These are phyloP conservation scores for Boletus vinaceobasis DNA, from an alignment of 768 basidiomycete genomes.

Conservation along the genomic window DNA sequence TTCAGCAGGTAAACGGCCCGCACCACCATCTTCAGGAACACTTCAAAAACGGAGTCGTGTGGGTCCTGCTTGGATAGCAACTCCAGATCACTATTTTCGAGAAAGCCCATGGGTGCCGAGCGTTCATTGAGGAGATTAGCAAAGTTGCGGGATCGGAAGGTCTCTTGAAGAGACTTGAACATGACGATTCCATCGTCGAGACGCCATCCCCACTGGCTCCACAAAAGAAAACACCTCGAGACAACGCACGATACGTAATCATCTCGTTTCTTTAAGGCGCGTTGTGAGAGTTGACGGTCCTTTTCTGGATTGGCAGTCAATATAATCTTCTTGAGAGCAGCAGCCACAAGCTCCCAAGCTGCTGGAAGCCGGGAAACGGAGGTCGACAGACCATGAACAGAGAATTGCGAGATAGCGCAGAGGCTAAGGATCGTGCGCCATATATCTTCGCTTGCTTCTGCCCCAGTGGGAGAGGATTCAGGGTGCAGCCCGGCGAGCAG, in stretches of 20 bases:
- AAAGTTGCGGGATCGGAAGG: conserved; percentile 77
- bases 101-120: conserved; percentile 70
- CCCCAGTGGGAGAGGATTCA: conserved; percentile 28
- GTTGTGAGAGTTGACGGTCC: conserved; percentile 37
- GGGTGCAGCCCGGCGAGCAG: conserved; percentile 37
- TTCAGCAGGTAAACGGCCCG: conserved; percentile 41
- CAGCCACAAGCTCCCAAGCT: conserved; percentile 63
- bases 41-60: conserved; percentile 69
- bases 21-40: conserved; percentile 81
- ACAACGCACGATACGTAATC: conserved; percentile 67
- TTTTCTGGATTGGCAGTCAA: conserved; percentile 45
- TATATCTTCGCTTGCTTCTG: conserved; percentile 58
- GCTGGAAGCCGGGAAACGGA: conserved; percentile 42
- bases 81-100: conserved; percentile 51
- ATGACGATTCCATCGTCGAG: conserved; percentile 53
- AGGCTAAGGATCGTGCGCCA: conserved; percentile 71
- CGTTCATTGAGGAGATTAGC: conserved; percentile 61
- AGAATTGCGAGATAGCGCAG: conserved; percentile 78
- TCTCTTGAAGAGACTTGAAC: conserved; percentile 61
- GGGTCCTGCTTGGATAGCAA: conserved; percentile 49
- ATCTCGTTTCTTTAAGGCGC: conserved; percentile 55
- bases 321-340: conserved; percentile 57
- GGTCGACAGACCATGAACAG: conserved; percentile 45
- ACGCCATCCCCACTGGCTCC: conserved; percentile 74
- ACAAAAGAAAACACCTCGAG: conserved; percentile 70